Conservation (phyloP, 1,284 basidiomycete species). For the Inonotus obliquus region DNA sequence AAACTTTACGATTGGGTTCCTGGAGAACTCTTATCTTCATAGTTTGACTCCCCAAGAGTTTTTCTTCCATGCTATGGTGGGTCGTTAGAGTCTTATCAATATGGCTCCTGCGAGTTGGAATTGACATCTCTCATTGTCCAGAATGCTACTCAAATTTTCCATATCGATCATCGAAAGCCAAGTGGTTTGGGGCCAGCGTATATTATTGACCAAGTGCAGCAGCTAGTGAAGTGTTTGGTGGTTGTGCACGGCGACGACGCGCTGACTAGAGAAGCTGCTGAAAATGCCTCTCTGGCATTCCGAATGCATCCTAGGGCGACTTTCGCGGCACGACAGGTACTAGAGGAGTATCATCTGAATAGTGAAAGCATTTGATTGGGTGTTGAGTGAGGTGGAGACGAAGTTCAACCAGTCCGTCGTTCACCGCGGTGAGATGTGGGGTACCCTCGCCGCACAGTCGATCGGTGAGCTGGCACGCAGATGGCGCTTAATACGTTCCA, state of each 20-base stretch:
- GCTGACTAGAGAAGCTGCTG: conserved; percentile 74
- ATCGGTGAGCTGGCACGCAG: conserved; percentile 99
- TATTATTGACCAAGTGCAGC: conserved; percentile 77
- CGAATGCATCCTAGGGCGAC: conserved; percentile 89
- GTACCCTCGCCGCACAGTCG: too few relatives aligned
- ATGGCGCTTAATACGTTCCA: conserved; percentile 99
- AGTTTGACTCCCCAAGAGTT: conserved; percentile 99
- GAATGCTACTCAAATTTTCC: conserved; percentile 96
- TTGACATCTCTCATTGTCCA: conserved; percentile 93
- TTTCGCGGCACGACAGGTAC: conserved; percentile 79
- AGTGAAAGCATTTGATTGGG: conserved; percentile 90
- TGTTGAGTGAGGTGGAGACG: too few relatives aligned
- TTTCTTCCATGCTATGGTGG: conserved; percentile 99
- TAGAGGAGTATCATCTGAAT: conserved; percentile 85
- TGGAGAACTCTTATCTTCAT: conserved; percentile 99
- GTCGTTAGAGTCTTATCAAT: conserved; percentile 98
- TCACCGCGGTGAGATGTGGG: too few relatives aligned
- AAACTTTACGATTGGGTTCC: too few relatives aligned
- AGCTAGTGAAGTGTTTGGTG: conserved; percentile 66
- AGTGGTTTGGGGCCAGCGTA: conserved; percentile 89
- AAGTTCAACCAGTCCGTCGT: too few relatives aligned
- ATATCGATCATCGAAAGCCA: conserved; percentile 90
- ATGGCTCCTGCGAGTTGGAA: conserved; percentile 96
- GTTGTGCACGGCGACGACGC: conserved; percentile 85
- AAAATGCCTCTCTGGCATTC: conserved; percentile 91